These are phyloP conservation scores for Paracoccidioides brasiliensis DNA, from an alignment of 2,329 filamentous ascomycete species.

Conservation along the genomic window DNA sequence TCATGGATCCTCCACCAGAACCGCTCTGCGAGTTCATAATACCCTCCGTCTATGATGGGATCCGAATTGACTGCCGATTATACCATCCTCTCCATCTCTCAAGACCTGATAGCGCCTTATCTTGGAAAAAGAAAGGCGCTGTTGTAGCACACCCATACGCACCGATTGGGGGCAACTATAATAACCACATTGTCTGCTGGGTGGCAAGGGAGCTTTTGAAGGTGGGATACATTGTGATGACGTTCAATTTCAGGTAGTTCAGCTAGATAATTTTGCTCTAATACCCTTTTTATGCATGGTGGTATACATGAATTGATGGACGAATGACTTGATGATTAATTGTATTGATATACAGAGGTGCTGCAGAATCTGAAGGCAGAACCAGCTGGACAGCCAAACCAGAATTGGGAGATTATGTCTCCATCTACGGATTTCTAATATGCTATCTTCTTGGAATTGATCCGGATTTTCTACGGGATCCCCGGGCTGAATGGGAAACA, in stretches of 20 bases:
- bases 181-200: constrained; percentile 65
- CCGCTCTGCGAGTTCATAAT: constrained; percentile 50
- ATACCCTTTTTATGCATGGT: not conserved
- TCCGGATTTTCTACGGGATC: not conserved
- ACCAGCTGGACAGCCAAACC: constrained; percentile 80
- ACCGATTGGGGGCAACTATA: constrained; percentile 69
- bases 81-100: constrained; percentile 48
- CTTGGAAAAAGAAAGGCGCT: constrained; percentile 37
- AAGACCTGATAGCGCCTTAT: constrained; percentile 8
- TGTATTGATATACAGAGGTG: constrained; percentile 46
- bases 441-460: constrained; percentile 55
- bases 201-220: constrained; percentile 52
- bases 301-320: constrained; percentile 1
- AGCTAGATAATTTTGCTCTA: not conserved
- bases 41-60: constrained; percentile 70
- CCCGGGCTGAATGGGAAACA: not conserved
- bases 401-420: constrained; percentile 70
- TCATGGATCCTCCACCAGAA: constrained; percentile 23
- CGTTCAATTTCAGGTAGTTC: constrained; percentile 77
- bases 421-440: constrained; percentile 66
- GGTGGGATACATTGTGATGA: constrained; percentile 61
- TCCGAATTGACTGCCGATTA: constrained; percentile 64
- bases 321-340: constrained; percentile 10
- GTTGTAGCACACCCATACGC: constrained; percentile 86
- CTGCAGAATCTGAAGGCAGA: constrained; percentile 56